Evolutionary conservation across 441 rosid species (phyloP), one percentile per base, ranked within the genome.

Genomic region (Capsella rubella): DNA sequence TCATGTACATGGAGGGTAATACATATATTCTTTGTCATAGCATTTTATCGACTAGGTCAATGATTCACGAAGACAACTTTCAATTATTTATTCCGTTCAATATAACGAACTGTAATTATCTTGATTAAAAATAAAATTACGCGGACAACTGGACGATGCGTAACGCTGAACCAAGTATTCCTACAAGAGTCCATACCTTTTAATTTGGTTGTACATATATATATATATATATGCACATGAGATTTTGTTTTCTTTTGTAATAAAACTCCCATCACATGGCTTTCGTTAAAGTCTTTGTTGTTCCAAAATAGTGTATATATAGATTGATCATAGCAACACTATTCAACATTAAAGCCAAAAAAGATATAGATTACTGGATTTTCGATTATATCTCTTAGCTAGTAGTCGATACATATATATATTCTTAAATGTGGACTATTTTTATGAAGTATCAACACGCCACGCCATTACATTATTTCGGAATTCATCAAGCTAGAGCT

Each of bases 31-130:
- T 14, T 46, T 46, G 9, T 15, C 10, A 46, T 46, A 29, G 11
- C 28, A 63, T 63, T 43, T 29, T 29, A 46, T 46, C 29, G 6
- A 46, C 6, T 45, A 63, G 15, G 47, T 63, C 29, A 46, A 63
- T 6, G 42, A 46, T 46, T 63, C 39, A 46, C 11, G 40, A 45
- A 29, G 39, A 43, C 3, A 8, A 25, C 49, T 43, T 28, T 45
- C 39, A 39, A 21, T 39, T 12, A 12, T 5, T 18, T 49, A 25
- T 25, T 11, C 8, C 39, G 3, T 31, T 12, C 49, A 25, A 8
- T 43, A 16, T 16, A 0, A 16, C 18, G 18, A 16, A 16, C 0
- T 21, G 42, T 4, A 11, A 40, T 0, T 60, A 5, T 29, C 6
- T 42, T 46, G 6, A 34, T 34, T 34, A 34, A 1, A 45, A n/a